A percentile compares a stretch with the other conserved stretches of the same genome.
phyloP scores from a whole-genome alignment of 2,329 filamentous ascomycete species.

The Pleoardoris graminearum region DNA sequence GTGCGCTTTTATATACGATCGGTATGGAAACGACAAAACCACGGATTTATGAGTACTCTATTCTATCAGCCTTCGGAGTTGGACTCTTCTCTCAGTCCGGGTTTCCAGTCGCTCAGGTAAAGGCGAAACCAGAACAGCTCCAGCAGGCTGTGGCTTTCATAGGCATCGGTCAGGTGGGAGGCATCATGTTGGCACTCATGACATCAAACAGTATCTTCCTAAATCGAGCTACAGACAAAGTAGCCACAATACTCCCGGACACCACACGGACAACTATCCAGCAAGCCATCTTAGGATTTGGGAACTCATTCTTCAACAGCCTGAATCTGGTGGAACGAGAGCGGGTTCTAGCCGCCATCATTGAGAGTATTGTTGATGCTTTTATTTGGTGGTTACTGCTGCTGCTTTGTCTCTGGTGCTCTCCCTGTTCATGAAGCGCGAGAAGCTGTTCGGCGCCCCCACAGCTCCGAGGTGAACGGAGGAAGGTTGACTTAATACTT shows the following conservation, averaged over 20 bases:
- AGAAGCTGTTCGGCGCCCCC: no score
- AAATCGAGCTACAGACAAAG: not conserved
- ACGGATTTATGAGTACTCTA: slow-evolving; percentile 9
- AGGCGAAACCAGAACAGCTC: not conserved
- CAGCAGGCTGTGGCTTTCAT: not conserved
- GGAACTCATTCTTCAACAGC: not conserved
- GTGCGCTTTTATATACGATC: not conserved
- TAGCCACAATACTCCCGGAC: not conserved
- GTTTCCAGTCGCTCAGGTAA: slow-evolving; percentile 12
- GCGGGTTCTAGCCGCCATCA: not conserved
- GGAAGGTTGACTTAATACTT: no score
- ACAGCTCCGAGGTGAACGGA: no score
- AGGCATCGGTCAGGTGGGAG: not conserved
- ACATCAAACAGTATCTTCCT: not conserved
- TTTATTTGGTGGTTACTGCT: not conserved
- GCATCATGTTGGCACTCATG: not conserved
- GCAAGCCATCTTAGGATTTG: not conserved
- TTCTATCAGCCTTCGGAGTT: slow-evolving; percentile 5
- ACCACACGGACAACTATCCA: not conserved
- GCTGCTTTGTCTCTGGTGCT: not conserved
- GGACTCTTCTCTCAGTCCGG: slow-evolving; percentile 9
- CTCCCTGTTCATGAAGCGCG: not conserved
- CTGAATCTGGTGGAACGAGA: not conserved
- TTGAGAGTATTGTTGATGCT: not conserved
- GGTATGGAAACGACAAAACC: not conserved